phyloP scores from a whole-genome alignment of 1,139 yeast species.

The Diutina rugosa region DNA sequence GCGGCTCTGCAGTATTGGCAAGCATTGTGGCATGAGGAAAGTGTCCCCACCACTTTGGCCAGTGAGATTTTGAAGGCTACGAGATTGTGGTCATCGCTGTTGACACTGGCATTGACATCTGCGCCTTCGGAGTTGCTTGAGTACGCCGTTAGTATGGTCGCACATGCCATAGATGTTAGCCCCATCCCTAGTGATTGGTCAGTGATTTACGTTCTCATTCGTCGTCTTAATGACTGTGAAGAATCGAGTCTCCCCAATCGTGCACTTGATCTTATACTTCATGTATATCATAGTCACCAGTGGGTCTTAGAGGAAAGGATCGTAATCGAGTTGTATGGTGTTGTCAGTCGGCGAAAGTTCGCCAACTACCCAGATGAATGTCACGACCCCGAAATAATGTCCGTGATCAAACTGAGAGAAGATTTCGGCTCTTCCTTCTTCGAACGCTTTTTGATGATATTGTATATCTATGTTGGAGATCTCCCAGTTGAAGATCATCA shows the following conservation, averaged over 20 bases:
- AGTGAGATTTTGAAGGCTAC: slow-evolving; percentile 5
- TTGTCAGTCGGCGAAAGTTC: slow-evolving; percentile 21
- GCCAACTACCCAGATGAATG: slow-evolving; percentile 26
- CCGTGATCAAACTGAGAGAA: slow-evolving; percentile 14
- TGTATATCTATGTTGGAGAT: slow-evolving; percentile 21
- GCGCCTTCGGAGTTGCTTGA: neutral
- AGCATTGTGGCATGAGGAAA: neutral
- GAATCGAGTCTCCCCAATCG: slow-evolving; percentile 12
- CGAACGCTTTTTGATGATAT: slow-evolving; percentile 23
- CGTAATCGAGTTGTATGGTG: slow-evolving; percentile 16
- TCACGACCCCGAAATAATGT: slow-evolving; percentile 13
- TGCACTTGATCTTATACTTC: slow-evolving; percentile 13
- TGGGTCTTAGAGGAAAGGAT: slow-evolving; percentile 29
- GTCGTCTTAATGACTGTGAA: slow-evolving; percentile 6
- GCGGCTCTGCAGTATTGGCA: neutral
- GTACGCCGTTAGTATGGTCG: neutral
- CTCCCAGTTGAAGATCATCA: slow-evolving; percentile 14
- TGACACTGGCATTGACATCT: slow-evolving; percentile 8
- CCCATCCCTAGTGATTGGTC: slow-evolving; percentile 12
- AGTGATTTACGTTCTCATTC: slow-evolving; percentile 13
- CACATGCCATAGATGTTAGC: neutral
- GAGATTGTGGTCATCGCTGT: slow-evolving; percentile 11
- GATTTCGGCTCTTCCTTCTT: slow-evolving; percentile 22
- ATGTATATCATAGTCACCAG: slow-evolving; percentile 14
- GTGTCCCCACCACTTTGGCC: neutral